These are phyloP conservation scores for Atkinsonella hypoxylon DNA, from an alignment of 2,329 filamentous ascomycete species.

Conservation along the genomic window DNA sequence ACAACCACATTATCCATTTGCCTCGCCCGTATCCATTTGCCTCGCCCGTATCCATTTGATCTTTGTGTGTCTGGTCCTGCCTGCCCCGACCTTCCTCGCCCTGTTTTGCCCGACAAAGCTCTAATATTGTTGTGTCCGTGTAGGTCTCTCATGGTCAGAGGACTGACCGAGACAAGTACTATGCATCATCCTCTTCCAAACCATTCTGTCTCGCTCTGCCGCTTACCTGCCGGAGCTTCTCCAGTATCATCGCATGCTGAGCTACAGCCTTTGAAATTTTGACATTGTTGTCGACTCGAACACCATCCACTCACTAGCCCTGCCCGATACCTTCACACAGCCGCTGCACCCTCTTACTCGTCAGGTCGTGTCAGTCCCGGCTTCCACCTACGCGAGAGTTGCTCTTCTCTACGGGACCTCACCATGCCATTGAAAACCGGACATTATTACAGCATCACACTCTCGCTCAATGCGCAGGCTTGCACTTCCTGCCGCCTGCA, in stretches of 20 bases:
- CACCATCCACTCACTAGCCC: neutral
- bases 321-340: neutral
- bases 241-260: neutral
- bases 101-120: neutral
- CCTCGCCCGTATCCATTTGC: no score
- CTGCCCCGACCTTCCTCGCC: neutral
- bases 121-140: neutral
- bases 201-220: neutral
- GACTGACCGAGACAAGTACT: neutral
- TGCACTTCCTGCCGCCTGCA: neutral
- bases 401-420: neutral
- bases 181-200: neutral
- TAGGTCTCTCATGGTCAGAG: neutral
- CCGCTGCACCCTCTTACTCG: neutral
- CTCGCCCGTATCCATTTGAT: no score
- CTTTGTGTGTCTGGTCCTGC: no score
- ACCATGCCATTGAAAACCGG: constrained; percentile 6
- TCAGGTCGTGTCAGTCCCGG: neutral
- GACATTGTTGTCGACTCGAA: neutral
- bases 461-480: neutral
- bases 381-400: constrained; percentile 1
- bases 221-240: neutral
- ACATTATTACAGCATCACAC: constrained; percentile 1
- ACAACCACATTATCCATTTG: neutral
- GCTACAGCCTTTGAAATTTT: neutral